phyloP scores from a whole-genome alignment of 2,329 filamentous ascomycete genomes.

The Thielaviopsis musarum region DNA sequence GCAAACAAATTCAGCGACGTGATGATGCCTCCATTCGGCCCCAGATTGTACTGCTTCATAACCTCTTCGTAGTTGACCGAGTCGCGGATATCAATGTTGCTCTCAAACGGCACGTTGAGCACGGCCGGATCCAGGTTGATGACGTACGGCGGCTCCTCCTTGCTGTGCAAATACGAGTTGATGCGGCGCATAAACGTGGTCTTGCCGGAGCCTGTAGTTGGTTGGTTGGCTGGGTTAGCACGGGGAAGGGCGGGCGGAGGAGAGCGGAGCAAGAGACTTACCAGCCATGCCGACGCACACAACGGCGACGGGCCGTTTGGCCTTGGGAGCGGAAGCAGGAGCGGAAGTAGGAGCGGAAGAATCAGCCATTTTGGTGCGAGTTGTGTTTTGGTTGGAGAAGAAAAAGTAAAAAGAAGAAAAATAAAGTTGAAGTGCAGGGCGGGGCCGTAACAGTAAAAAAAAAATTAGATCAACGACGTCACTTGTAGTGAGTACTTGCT shows the following conservation, averaged over 20 bases:
- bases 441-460: neutral
- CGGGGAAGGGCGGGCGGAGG: neutral
- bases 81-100: conserved; percentile 97
- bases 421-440: neutral
- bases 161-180: conserved; percentile 74
- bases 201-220: conserved; percentile 63
- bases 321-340: neutral
- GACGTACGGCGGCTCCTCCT: conserved; percentile 74
- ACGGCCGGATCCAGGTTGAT: conserved; percentile 96
- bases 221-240: neutral
- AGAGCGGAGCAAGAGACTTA: conserved; percentile 20
- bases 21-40: conserved; percentile 90
- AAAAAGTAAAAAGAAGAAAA: too few species aligned
- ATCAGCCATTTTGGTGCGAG: neutral
- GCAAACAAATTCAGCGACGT: conserved; percentile 93
- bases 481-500: neutral
- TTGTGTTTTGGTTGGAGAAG: neutral
- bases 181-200: conserved; percentile 99
- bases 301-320: conserved; percentile 49
- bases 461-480: neutral
- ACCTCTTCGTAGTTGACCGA: conserved; percentile 99
- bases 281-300: conserved; percentile 97
- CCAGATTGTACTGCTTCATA: conserved; percentile 97
- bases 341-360: neutral
- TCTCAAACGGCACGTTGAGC: conserved; percentile 79